Evolutionary conservation across 768 basidiomycete genomes (phyloP), one percentile per base, ranked within the genome.

Genomic region (Sutorius australiensis): DNA sequence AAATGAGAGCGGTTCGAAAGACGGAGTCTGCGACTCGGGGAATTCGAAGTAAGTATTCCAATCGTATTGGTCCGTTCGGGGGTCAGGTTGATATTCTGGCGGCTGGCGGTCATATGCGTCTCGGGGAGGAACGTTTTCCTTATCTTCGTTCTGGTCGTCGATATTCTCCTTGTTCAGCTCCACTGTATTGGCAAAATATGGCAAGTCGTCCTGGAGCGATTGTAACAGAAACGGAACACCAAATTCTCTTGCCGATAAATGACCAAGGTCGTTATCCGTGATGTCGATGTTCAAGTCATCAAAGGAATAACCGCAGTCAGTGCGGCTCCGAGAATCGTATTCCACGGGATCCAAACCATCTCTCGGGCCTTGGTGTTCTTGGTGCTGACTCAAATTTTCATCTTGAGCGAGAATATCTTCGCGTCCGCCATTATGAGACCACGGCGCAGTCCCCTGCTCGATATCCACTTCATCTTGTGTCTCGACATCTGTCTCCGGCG

Each of bases 1-100:
- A 50, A 66, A 65, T 3, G 63, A 58, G 28, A 67, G 65, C 37
- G 60, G 58, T 36, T 65, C 66, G 7, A 66, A 67, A 17, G 63
- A 31, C 10, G 58, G 46, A 14, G 56, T 41, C 19, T 54, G 44
- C 43, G 64, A 57, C 27, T 51, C 56, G 12, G 63, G 65, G 17
- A 63, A 58, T 39, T 67, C 51, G 17, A 65, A 38, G 40, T 63
- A 65, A 36, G 24, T 14, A 19, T 40, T 65, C 65, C 66, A 65
- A 34, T 67, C 63, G 39, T 55, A 51, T 40, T 50, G 56, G 14
- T 30, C 53, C 12, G 9, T 36, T 17, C 19, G 17, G 32, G 45
- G 9, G 19, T 54, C 53, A 16, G 34, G 43, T 42, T 44, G 48
- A 41, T 13, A 39, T 17, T 40, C 17, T 24, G 19, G 34, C 21